These are phyloP conservation scores for Arctium minus DNA, from an alignment of 129 eudicot species.

Conservation along the genomic window DNA sequence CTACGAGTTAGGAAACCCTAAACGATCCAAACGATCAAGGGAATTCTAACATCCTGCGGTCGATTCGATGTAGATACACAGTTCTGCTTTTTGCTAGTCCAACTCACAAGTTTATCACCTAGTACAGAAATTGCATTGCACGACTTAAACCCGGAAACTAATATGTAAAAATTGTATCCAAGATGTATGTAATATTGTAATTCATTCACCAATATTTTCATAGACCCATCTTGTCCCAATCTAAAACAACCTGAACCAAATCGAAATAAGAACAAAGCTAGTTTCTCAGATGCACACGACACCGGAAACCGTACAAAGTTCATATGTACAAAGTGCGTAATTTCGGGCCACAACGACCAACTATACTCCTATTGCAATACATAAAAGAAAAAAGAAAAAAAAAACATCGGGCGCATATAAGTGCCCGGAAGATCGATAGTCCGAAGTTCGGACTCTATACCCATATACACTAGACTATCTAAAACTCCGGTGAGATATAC, in stretches of 20 bases:
- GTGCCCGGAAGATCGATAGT: no score
- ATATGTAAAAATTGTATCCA: background rate
- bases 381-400: background rate
- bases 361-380: background rate
- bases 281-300: slow-evolving; percentile 19
- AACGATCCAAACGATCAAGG: slow-evolving; percentile 11
- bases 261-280: background rate
- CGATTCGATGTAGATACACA: background rate
- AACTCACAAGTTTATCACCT: background rate
- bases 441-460: no score
- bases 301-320: slow-evolving; percentile 23
- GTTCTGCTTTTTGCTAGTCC: background rate
- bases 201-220: slow-evolving; percentile 4
- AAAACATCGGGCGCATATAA: no score
- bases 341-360: background rate
- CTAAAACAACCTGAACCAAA: background rate
- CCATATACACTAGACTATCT: background rate
- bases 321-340: background rate
- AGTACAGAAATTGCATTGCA: background rate
- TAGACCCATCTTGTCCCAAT: background rate
- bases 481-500: background rate
- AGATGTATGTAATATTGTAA: background rate
- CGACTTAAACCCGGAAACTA: background rate
- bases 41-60: slow-evolving; percentile 2
- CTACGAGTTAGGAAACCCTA: slow-evolving; percentile 12